Evolutionary conservation across 257 asterid species (phyloP), one percentile per base, ranked within the genome.

Genomic region (Ehretia macrophylla): DNA sequence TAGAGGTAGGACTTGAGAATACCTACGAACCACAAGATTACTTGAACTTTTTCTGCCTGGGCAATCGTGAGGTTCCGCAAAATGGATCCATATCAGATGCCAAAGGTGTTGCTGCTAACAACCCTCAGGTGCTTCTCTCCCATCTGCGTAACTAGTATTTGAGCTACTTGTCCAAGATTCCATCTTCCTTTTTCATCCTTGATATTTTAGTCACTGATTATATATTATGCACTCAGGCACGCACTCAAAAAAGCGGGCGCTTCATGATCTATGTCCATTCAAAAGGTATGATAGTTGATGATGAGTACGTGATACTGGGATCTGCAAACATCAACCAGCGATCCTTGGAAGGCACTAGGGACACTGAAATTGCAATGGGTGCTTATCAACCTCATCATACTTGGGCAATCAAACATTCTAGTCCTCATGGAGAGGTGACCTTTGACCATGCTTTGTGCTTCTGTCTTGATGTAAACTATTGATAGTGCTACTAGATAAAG

Each of bases 241-340:
- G 81, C 17, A 52, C 83, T 59, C 71, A 59, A 71, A 88, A 69
- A 75, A 83, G 66, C 61, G 72, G 83, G 8, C 82, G 99, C 4
- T 92, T 92, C 77, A 92, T 92, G 99, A 88, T 88, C 27, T 88
- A 92, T 55, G 99, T 92, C 12, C 99, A 92, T 65, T 92, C 99
- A 0, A 92, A 92, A 72, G 99, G 97, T 58, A 88, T 92, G 99
- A 86, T 92, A 35, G 96, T 89, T 59, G 99, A 88, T 21, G 97
- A 92, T 32, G 99, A 92, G 67, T 88, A 75, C 54, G 82, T 88
- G 55, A 56, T 92, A 37, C 3, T 92, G 70, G 99, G 99, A 11
- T 92, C 99, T 37, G 99, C 96, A 23, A 92, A 92, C 73, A 92
- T 92, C 77, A 92, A 92, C 44, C 99, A 92, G 55, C 96, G 96